Base-by-base conservation (phyloP, 106 monocot genomes). In the Ottelia alismoides region DNA sequence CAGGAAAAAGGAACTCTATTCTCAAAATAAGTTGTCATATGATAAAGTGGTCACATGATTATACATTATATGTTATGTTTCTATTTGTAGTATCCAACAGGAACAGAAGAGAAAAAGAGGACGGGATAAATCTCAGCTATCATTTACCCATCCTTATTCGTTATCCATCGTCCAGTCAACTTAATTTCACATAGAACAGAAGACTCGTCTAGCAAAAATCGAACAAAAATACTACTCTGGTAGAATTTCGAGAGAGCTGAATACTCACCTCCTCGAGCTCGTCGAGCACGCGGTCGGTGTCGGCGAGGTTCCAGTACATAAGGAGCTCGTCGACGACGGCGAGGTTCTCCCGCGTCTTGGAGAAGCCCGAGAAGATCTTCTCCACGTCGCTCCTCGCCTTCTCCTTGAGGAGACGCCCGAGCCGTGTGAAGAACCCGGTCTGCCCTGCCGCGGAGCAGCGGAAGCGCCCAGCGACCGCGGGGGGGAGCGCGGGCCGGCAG, bases 341-440 rank as follows among this genome's bases (percentile, higher is more conserved):
- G 53, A 89, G 80, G 52, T 70, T 89, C 69, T 84, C 70, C 6
- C 89, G 73, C 29, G 89, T 89, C 51, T 89, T 89, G 17, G 89
- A 84, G 60, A 89, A 89, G 10, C 89, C 89, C 30, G 83, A 84
- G 74, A 89, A 89, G 46, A 89, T 26, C 66, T 79, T 84, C 62
- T 89, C 89, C 56, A 89, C 89, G 72, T 89, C 89, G 61, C 77
- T 84, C 76, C 80, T 84, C 27, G 89, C 84, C 72, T 89, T 89
- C 71, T 89, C 89, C 65, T 84, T 84, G 54, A 89, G 79, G 17
- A 89, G 68, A 31, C 89, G 76, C 18, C 84, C 84, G 3, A 89
- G 70, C 49, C 71, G 55, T 2, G 77, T 80, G 74, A 89, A 89
- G 69, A 89, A 89, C 28, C 84, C 84, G 28, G 89, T 72, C 65